Conservation (phyloP, 2,329 filamentous ascomycete genomes). For the Sarocladium strictum region DNA sequence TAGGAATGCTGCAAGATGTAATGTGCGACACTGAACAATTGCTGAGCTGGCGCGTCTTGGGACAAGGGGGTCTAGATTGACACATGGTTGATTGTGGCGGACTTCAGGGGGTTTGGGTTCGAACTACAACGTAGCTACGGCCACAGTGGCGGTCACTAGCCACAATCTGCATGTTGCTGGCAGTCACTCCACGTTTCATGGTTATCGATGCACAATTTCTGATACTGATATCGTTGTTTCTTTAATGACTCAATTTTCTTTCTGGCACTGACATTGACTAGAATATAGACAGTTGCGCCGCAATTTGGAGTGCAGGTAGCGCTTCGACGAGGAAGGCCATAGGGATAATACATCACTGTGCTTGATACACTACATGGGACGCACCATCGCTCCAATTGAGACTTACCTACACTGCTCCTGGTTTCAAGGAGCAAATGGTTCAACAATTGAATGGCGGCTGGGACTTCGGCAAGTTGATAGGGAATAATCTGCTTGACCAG, state of each 20-base stretch:
- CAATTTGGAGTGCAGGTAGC: too few relatives aligned
- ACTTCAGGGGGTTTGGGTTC: neutral
- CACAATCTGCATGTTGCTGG: neutral
- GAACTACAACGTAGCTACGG: neutral
- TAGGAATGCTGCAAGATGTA: neutral
- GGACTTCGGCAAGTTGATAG: neutral
- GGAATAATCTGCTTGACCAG: neutral
- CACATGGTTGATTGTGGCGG: neutral
- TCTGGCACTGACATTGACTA: too few relatives aligned
- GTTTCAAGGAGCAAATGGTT: neutral
- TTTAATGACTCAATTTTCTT: too few relatives aligned
- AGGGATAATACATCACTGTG: too few relatives aligned
- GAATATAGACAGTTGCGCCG: too few relatives aligned
- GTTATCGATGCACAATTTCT: too few relatives aligned
- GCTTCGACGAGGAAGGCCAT: too few relatives aligned
- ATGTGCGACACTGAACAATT: slow-evolving; percentile 5
- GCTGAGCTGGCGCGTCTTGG: slow-evolving; percentile 7
- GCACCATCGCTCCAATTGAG: too few relatives aligned
- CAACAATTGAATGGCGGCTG: neutral
- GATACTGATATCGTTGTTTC: too few relatives aligned
- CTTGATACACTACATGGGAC: too few relatives aligned
- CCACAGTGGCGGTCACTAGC: neutral
- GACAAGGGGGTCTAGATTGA: neutral
- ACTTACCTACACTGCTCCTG: neutral
- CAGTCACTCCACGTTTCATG: too few relatives aligned